Evolutionary conservation across 2,329 filamentous ascomycete genomes (phyloP).

Genomic region (Plenodomus biglobosus): DNA sequence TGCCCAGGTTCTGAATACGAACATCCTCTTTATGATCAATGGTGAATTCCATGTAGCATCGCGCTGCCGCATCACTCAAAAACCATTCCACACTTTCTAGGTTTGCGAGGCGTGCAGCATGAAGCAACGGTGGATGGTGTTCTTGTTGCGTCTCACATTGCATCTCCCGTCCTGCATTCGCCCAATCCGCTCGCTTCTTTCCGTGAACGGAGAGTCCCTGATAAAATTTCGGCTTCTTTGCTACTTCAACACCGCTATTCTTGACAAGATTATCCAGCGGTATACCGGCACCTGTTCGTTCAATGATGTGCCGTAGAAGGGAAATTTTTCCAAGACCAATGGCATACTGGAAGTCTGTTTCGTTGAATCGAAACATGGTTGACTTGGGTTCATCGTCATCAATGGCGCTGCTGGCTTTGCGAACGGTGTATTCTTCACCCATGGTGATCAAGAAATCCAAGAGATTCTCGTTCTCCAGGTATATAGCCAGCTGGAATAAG

Average conservation of each 20-base stretch:
- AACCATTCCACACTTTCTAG: constrained; percentile 77
- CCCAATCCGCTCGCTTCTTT: constrained; percentile 75
- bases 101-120: constrained; percentile 59
- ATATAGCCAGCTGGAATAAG: constrained; percentile 39
- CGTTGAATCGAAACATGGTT: constrained; percentile 15
- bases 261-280: constrained; percentile 68
- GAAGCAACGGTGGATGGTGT: constrained; percentile 59
- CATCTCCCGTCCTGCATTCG: constrained; percentile 15
- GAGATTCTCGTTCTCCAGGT: constrained; percentile 20
- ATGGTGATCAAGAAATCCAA: constrained; percentile 19
- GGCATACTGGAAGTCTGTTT: constrained; percentile 35
- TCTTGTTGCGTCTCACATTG: constrained; percentile 5
- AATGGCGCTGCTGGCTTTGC: constrained; percentile 8
- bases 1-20: constrained; percentile 62
- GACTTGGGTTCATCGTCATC: neutral
- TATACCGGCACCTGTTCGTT: constrained; percentile 66
- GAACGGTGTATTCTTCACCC: constrained; percentile 15
- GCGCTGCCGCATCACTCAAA: constrained; percentile 67
- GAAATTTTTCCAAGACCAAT: constrained; percentile 54
- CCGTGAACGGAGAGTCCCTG: constrained; percentile 68
- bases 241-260: constrained; percentile 63
- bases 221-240: constrained; percentile 70
- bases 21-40: constrained; percentile 62
- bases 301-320: constrained; percentile 66
- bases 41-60: constrained; percentile 69